Conservation (phyloP, 2,329 filamentous ascomycete genomes). For the Arthrobotrys sphaeroides region DNA sequence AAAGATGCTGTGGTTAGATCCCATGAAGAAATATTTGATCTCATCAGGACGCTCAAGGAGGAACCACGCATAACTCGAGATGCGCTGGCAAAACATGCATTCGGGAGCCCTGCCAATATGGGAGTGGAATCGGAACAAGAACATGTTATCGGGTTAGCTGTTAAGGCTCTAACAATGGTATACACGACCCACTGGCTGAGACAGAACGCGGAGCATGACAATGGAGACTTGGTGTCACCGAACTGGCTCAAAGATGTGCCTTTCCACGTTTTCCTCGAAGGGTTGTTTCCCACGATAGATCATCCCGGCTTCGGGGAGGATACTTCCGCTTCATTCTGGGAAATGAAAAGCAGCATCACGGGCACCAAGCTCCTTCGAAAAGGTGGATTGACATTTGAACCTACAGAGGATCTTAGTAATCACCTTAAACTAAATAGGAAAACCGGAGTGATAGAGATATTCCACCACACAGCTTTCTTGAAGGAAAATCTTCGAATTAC, state of each 20-base stretch:
- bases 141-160: constrained; percentile 56
- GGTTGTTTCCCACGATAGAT: constrained; percentile 55
- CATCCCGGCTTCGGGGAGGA: constrained; percentile 55
- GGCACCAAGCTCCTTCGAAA: constrained; percentile 57
- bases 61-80: constrained; percentile 52
- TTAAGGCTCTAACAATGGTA: constrained; percentile 57
- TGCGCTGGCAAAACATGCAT: constrained; percentile 45
- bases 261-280: constrained; percentile 55
- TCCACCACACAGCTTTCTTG: constrained; percentile 59
- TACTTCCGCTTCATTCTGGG: constrained; percentile 39
- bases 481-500: constrained; percentile 58
- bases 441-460: constrained; percentile 58
- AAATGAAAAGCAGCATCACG: constrained; percentile 55
- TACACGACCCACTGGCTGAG: constrained; percentile 55
- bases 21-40: constrained; percentile 56
- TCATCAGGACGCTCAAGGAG: constrained; percentile 55
- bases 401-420: constrained; percentile 58
- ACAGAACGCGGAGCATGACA: constrained; percentile 55
- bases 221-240: constrained; percentile 55
- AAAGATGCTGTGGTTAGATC: constrained; percentile 51
- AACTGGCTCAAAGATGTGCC: constrained; percentile 55
- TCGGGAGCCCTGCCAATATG: constrained; percentile 20
- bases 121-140: constrained; percentile 54
- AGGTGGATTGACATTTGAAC: constrained; percentile 56
- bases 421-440: constrained; percentile 59